These are phyloP conservation scores for Globisporangium apiculatum DNA, from an alignment of 352 stramenopile genomes.

Conservation along the genomic window DNA sequence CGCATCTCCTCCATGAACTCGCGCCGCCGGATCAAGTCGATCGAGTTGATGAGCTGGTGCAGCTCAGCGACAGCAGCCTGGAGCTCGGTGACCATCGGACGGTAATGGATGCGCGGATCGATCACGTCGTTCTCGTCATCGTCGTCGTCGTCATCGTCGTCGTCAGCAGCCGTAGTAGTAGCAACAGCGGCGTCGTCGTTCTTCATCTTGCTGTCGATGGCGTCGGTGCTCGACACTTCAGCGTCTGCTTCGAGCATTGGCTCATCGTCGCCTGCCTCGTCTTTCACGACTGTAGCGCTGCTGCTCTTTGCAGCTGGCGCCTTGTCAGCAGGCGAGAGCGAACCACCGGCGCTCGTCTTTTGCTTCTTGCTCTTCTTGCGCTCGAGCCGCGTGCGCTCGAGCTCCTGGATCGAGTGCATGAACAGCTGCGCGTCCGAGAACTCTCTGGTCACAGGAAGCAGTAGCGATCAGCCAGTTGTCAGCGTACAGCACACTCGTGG, in stretches of 20 bases:
- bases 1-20: conserved; percentile 84
- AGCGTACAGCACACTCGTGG: neutral
- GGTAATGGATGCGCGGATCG: conserved; percentile 81
- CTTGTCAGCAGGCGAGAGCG: conserved; percentile 8
- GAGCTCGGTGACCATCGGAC: conserved; percentile 76
- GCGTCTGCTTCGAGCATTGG: conserved; percentile 14
- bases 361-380: conserved; percentile 61
- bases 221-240: conserved; percentile 10
- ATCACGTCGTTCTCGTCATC: conserved; percentile 73
- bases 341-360: conserved; percentile 11
- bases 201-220: conserved; percentile 5
- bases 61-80: conserved; percentile 72
- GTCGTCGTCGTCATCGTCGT: conserved; percentile 16
- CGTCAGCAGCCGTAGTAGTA: neutral
- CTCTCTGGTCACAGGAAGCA: conserved; percentile 32
- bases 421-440: conserved; percentile 81
- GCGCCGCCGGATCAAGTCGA: conserved; percentile 71
- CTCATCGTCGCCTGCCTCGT: conserved; percentile 7
- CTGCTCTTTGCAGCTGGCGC: conserved; percentile 4
- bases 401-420: conserved; percentile 75
- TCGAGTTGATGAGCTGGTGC: conserved; percentile 84
- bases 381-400: conserved; percentile 54
- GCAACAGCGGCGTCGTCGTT: conserved; percentile 2
- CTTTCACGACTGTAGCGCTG: conserved; percentile 2
- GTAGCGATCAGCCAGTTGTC: neutral